Evolutionary conservation across 164 flowering plant genomes (phyloP), one percentile per base, ranked within the genome.

Genomic region (Vitis cinerea): DNA sequence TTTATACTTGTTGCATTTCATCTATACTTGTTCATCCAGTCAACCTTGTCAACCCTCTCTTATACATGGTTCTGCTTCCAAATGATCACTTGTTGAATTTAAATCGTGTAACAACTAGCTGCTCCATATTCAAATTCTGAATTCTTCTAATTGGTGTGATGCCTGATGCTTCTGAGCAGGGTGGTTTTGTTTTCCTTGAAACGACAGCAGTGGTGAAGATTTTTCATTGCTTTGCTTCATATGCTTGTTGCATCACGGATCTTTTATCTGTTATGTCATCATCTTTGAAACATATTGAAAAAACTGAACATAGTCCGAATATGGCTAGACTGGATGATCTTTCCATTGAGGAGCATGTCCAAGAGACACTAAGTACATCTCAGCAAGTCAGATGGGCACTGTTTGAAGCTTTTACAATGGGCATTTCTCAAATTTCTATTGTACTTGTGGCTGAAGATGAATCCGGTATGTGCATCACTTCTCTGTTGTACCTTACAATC

Each of bases 181-280:
- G 97, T 78, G 98, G 94, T 69, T 65, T 73, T 57, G 23, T 91
- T 58, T 62, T 86, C 66, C 74, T 95, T 74, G 97, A 92, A 79
- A 73, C 83, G 37, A 50, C 66, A 59, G 87, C 97, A 31, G 58
- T 89, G 77, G 77, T 67, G 14, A 80, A 67, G 70, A 81, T 85
- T 58, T 17, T 75, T 57, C 72, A 71, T 30, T 82, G 77, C 72
- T 80, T 77, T 75, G 71, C 69, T 63, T 78, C 78, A 63, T 87
- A 87, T 71, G 56, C 75, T 61, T 70, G 71, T 59, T 72, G 58
- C 65, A 49, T 79, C 55, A 53, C 51, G 54, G 67, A 64, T 64
- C 75, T 84, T 51, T 66, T 74, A 11, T 72, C 82, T n/a, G 23
- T 51, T 37, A 17, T 74, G 10, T 75, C 78, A 64, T 68, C 78